These are phyloP conservation scores for Canavalia ensiformis DNA, from an alignment of 306 rosid genomes.

Conservation along the genomic window DNA sequence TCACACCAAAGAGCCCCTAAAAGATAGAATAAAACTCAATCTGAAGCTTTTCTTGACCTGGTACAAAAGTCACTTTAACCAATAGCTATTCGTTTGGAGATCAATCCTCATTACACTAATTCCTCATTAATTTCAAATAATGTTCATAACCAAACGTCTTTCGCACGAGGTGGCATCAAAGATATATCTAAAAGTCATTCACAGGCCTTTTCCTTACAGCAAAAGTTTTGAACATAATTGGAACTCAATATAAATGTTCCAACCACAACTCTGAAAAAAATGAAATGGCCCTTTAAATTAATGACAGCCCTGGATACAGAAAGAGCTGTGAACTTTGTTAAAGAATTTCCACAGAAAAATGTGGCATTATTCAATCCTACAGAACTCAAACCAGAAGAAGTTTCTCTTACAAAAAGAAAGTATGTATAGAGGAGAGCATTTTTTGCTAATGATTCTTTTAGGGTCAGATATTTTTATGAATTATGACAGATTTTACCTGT, in stretches of 20 bases:
- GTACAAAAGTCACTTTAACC: background rate
- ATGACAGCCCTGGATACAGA: background rate
- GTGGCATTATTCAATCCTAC: background rate
- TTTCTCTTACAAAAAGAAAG: background rate
- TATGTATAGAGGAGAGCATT: slow-evolving; percentile 5
- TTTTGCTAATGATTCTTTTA: slow-evolving; percentile 36
- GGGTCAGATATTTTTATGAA: slow-evolving; percentile 6
- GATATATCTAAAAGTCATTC: slow-evolving; percentile 2
- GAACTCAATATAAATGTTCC: background rate
- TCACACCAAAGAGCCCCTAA: too few species aligned
- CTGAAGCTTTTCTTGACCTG: background rate
- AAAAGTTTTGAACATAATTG: background rate
- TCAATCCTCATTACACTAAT: background rate
- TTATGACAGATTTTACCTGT: slow-evolving; percentile 68
- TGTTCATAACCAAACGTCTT: background rate
- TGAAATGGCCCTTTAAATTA: background rate
- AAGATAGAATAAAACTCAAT: slow-evolving; percentile 19
- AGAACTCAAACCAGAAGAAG: background rate
- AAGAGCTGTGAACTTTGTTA: background rate
- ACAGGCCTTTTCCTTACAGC: background rate
- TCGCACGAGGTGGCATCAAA: background rate
- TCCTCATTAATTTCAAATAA: slow-evolving; percentile 1
- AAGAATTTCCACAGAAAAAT: background rate
- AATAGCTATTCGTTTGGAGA: background rate
- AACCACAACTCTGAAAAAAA: background rate